Percentiles rank a stretch among this genome's conserved stretches.
These are phyloP conservation scores for Spergularia marina DNA, from an alignment of 148 eudicot genomes.

Conservation along the genomic window DNA sequence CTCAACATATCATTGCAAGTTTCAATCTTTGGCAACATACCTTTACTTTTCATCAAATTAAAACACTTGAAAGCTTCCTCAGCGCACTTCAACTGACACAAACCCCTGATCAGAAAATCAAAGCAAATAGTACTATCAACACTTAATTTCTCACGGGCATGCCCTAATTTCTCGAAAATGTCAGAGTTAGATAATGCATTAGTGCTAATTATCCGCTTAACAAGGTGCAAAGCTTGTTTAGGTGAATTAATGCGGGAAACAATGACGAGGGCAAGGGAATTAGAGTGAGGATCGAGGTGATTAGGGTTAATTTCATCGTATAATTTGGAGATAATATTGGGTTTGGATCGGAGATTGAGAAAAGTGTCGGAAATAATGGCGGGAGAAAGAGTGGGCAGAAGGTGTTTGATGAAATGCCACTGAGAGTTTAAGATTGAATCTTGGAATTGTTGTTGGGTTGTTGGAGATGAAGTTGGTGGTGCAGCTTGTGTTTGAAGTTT, in stretches of 20 bases:
- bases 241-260: conserved; percentile 38
- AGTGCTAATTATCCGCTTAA: conserved; percentile 27
- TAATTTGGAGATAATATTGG: conserved; percentile 36
- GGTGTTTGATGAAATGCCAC: conserved; percentile 70
- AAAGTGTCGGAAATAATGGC: conserved; percentile 37
- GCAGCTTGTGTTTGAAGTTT: not conserved
- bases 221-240: conserved; percentile 37
- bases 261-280: conserved; percentile 43
- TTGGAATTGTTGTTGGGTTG: conserved; percentile 22
- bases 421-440: conserved; percentile 39
- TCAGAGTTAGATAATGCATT: conserved; percentile 13
- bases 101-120: conserved; percentile 48
- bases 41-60: conserved; percentile 47
- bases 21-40: conserved; percentile 44
- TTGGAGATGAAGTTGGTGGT: conserved; percentile 8
- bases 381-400: conserved; percentile 34
- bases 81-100: conserved; percentile 48
- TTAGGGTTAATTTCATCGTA: conserved; percentile 26
- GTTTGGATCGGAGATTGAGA: conserved; percentile 43
- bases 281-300: conserved; percentile 27
- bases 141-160: conserved; percentile 35
- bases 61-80: conserved; percentile 51
- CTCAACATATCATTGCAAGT: conserved; percentile 63
- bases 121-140: conserved; percentile 36
- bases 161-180: conserved; percentile 35